Percentiles rank a stretch among this genome's conserved stretches.
phyloP scores from a whole-genome alignment of 2,329 filamentous ascomycete species.

The Furcasterigmium furcatum region DNA sequence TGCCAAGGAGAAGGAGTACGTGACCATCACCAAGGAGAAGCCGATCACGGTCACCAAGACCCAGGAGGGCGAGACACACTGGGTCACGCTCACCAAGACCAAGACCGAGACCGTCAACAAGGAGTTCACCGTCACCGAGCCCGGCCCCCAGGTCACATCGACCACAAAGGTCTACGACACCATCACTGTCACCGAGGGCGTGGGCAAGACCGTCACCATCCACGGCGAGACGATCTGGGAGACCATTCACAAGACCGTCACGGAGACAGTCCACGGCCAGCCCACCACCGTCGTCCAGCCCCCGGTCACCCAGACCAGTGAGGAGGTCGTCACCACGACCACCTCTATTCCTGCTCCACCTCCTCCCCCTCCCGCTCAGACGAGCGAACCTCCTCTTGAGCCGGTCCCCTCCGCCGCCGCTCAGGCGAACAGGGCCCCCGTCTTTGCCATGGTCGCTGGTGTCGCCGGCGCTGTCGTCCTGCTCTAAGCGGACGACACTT shows the following conservation, averaged over 20 bases:
- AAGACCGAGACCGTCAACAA: constrained; percentile 27
- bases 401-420: no score
- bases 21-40: constrained; percentile 31
- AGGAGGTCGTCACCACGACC: constrained; percentile 24
- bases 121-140: constrained; percentile 19
- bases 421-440: no score
- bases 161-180: constrained; percentile 31
- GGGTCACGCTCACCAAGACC: constrained; percentile 36
- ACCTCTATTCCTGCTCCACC: no score
- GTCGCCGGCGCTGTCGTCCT: no score
- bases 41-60: constrained; percentile 34
- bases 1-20: constrained; percentile 32
- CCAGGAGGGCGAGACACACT: constrained; percentile 25
- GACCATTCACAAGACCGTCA: constrained; percentile 33
- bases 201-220: constrained; percentile 41
- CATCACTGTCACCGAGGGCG: constrained; percentile 31
- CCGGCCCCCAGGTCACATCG: constrained; percentile 11
- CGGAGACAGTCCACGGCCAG: constrained; percentile 33
- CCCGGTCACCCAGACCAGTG: constrained; percentile 33
- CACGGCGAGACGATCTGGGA: constrained; percentile 25
- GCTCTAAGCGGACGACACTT: no score
- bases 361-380: no score
- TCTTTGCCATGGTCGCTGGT: no score
- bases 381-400: no score
- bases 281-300: constrained; percentile 32